Percentiles rank a stretch among this genome's conserved stretches.
phyloP scores from a whole-genome alignment of 129 eudicot species.

The Gnaphalium uliginosum region DNA sequence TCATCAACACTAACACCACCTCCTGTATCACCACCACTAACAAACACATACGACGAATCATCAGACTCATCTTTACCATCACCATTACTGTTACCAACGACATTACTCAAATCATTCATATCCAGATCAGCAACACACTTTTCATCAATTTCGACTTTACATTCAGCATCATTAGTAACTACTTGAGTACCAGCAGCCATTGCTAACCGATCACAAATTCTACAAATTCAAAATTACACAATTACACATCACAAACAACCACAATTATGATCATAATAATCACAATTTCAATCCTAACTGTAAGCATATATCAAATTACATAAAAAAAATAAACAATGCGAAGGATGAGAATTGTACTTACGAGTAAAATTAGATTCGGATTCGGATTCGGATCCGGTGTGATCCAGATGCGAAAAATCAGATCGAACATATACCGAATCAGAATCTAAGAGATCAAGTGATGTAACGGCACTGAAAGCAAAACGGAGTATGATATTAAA shows the following conservation, averaged over 20 bases:
- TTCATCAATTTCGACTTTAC: slow-evolving; percentile 42
- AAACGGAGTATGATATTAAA: background rate
- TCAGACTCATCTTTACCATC: slow-evolving; percentile 31
- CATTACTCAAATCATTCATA: slow-evolving; percentile 28
- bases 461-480: slow-evolving; percentile 11
- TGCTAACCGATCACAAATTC: slow-evolving; percentile 34
- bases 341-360: slow-evolving; percentile 40
- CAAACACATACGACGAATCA: slow-evolving; percentile 49
- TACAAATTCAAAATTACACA: slow-evolving; percentile 27
- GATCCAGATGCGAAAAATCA: slow-evolving; percentile 39
- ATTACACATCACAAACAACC: slow-evolving; percentile 5
- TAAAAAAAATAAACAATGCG: background rate
- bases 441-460: slow-evolving; percentile 38
- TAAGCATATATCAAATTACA: background rate
- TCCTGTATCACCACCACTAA: slow-evolving; percentile 21
- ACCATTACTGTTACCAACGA: slow-evolving; percentile 21
- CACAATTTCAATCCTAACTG: slow-evolving; percentile 17
- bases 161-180: slow-evolving; percentile 35
- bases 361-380: slow-evolving; percentile 6
- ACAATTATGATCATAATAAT: slow-evolving; percentile 12
- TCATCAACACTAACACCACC: slow-evolving; percentile 16
- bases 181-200: slow-evolving; percentile 50
- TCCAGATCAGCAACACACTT: slow-evolving; percentile 27
- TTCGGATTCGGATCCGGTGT: slow-evolving; percentile 34
- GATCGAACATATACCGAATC: slow-evolving; percentile 42